Percentiles rank a stretch among this genome's conserved stretches.
phyloP scores from a whole-genome alignment of 768 basidiomycete species.

The Suillus plorans region DNA sequence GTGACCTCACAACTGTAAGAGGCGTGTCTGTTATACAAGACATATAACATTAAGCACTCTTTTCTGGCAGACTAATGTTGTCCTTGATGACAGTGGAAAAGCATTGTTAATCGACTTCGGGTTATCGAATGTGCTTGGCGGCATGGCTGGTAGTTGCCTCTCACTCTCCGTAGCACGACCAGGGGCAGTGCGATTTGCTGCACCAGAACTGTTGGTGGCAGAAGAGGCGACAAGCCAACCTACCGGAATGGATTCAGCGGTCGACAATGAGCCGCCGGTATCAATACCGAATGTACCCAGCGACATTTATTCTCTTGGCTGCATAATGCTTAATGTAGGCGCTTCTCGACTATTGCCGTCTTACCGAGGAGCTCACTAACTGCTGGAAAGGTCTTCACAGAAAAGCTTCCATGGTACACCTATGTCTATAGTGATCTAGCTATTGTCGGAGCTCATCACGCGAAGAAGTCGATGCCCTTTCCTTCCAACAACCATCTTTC shows the following conservation, averaged over 20 bases:
- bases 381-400: neutral
- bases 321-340: constrained; percentile 27
- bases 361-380: neutral
- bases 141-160: constrained; percentile 26
- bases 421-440: neutral
- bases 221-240: neutral
- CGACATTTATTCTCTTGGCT: constrained; percentile 46
- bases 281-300: constrained; percentile 14
- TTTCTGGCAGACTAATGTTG: constrained; percentile 8
- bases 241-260: neutral
- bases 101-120: constrained; percentile 45
- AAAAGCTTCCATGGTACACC: neutral
- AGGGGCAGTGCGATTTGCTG: constrained; percentile 44
- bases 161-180: neutral
- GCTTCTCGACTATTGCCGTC: constrained; percentile 27
- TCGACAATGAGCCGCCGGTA: neutral
- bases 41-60: neutral
- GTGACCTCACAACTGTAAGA: constrained; percentile 9
- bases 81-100: constrained; percentile 38
- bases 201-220: constrained; percentile 33
- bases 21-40: neutral
- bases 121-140: constrained; percentile 37
- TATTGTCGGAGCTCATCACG: neutral
- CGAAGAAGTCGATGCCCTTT: neutral
- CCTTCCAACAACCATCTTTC: neutral